A percentile compares a stretch with the other conserved stretches of the same genome.
phyloP scores from a whole-genome alignment of 192 early-diverging fungal species.

The Anaeromyces robustus region DNA sequence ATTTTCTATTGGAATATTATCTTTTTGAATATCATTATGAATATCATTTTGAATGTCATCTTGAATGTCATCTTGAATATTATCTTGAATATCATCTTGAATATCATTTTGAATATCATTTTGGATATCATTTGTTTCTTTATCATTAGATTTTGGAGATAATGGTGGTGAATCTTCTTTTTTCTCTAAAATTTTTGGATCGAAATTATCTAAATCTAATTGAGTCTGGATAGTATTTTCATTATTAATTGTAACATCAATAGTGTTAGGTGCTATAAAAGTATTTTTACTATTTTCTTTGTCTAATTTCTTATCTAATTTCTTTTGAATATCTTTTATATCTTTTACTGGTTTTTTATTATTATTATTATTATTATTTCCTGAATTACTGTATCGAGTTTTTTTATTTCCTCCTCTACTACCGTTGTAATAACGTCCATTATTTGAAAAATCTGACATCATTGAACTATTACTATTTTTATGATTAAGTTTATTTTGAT shows the following conservation, averaged over 20 bases:
- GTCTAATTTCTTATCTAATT: background rate
- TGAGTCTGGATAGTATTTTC: background rate
- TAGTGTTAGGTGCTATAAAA: background rate
- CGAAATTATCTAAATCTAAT: background rate
- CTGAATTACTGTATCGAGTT: background rate
- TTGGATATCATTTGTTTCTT: background rate
- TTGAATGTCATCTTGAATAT: too few relatives aligned
- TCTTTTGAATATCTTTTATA: background rate
- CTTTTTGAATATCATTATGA: too few relatives aligned
- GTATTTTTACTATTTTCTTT: background rate
- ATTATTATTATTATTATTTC: background rate
- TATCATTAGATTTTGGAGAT: background rate
- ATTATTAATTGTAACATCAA: background rate
- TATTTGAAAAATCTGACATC: background rate
- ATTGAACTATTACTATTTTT: background rate
- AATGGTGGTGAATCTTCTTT: background rate
- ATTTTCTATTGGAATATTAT: too few relatives aligned
- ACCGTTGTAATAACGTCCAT: background rate
- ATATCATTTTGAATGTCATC: too few relatives aligned
- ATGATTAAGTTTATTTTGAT: background rate
- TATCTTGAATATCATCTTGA: too few relatives aligned
- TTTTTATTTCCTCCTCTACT: background rate
- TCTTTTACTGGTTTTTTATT: background rate
- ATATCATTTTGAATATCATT: too few relatives aligned
- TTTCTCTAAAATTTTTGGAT: background rate